phyloP scores from a whole-genome alignment of 805 yeast species.

The Teunomyces panamensis region DNA sequence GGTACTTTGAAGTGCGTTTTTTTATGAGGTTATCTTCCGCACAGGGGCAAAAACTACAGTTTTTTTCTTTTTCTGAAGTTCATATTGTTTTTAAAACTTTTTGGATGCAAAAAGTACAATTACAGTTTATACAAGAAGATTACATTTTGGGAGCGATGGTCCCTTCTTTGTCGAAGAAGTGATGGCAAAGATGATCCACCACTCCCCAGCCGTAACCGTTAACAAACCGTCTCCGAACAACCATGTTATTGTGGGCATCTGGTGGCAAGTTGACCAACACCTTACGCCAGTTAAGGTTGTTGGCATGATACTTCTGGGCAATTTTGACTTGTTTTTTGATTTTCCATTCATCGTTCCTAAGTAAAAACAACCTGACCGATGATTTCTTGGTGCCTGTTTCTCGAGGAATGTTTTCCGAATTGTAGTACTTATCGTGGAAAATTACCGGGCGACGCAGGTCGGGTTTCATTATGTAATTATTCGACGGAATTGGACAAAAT shows the following conservation, averaged over 20 bases:
- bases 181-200: constrained; percentile 36
- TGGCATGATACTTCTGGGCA: constrained; percentile 40
- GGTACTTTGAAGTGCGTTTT: too few relatives aligned
- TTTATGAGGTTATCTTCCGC: not conserved
- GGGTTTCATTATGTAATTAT: constrained; percentile 31
- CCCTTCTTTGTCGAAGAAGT: constrained; percentile 16
- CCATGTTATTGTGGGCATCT: constrained; percentile 46
- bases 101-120: not conserved
- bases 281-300: constrained; percentile 41
- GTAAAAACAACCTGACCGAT: constrained; percentile 13
- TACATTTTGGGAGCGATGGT: not conserved
- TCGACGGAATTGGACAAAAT: constrained; percentile 39
- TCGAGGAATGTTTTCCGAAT: constrained; percentile 28
- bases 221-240: constrained; percentile 41
- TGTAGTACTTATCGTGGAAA: constrained; percentile 42
- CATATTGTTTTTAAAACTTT: not conserved
- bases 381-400: constrained; percentile 4
- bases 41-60: not conserved
- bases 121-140: not conserved
- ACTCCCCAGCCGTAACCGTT: constrained; percentile 50
- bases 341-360: constrained; percentile 33
- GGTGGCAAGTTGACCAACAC: constrained; percentile 43
- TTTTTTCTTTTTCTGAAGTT: not conserved
- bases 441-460: constrained; percentile 32
- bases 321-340: constrained; percentile 38